These are phyloP conservation scores for Pseudonitzschia pungens DNA, from an alignment of 108 stramenopile species.

Conservation along the genomic window DNA sequence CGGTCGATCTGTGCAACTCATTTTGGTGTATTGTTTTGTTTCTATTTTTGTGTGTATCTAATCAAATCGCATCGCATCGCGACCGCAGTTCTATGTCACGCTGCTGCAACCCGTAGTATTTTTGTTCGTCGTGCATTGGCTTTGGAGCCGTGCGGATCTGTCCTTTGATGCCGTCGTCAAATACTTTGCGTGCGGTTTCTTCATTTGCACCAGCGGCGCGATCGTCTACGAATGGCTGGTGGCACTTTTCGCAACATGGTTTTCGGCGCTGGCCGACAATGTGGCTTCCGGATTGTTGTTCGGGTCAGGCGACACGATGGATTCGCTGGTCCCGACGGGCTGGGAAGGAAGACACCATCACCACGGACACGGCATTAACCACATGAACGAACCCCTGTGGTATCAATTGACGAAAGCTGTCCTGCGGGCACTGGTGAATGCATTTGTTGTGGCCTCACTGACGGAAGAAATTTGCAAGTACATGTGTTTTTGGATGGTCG, in stretches of 20 bases:
- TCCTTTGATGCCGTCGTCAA: conserved; percentile 82
- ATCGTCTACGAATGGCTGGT: conserved; percentile 25
- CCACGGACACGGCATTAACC: too few species aligned
- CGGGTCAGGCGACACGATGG: too few species aligned
- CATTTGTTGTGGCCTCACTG: conserved; percentile 67
- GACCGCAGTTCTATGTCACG: conserved; percentile 15
- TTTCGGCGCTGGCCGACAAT: neutral
- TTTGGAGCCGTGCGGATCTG: conserved; percentile 40
- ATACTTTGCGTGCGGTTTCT: conserved; percentile 75
- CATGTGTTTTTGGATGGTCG: conserved; percentile 75
- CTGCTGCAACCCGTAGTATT: conserved; percentile 27
- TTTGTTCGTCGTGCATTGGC: conserved; percentile 58
- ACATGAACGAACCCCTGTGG: too few species aligned
- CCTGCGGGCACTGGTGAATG: conserved; percentile 22
- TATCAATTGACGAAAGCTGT: neutral
- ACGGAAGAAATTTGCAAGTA: conserved; percentile 84
- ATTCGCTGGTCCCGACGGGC: too few species aligned
- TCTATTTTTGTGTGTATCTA: too few species aligned
- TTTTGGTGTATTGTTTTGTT: neutral
- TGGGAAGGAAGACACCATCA: too few species aligned
- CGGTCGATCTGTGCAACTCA: neutral
- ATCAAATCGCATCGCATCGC: too few species aligned
- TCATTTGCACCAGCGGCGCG: conserved; percentile 63
- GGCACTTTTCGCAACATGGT: neutral
- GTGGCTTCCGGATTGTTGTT: neutral